A percentile compares a stretch with the other conserved stretches of the same genome.
Evolutionary conservation across 371 early-diverging fungal genomes (phyloP).

Genomic region (Haplosporangium sp.): DNA sequence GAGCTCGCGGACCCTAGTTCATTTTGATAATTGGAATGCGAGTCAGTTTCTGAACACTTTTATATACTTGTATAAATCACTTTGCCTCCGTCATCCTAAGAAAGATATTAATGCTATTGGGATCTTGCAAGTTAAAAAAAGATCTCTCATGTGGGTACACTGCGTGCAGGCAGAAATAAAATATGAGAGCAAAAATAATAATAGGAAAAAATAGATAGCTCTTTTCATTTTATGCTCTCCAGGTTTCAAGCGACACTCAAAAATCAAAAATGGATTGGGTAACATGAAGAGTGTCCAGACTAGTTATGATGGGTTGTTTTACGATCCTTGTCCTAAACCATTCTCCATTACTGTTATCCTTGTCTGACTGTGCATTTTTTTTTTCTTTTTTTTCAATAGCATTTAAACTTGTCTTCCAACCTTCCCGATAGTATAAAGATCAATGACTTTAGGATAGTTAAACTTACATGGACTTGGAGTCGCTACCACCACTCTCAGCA

Average conservation of each 20-base stretch:
- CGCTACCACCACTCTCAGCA: slow-evolving; percentile 61
- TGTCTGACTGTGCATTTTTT: no score
- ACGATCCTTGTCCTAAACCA: no score
- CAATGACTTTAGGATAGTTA: not conserved
- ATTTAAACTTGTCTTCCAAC: not conserved
- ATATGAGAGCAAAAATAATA: not conserved
- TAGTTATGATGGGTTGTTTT: no score
- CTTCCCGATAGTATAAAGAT: not conserved
- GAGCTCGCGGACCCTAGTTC: slow-evolving; percentile 40
- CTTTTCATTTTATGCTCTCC: slow-evolving; percentile 1
- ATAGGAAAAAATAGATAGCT: not conserved
- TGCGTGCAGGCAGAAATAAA: not conserved
- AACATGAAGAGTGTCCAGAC: no score
- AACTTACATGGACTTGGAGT: slow-evolving; percentile 47
- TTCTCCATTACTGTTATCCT: no score
- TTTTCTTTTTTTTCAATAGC: not conserved
- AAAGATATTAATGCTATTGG: no score
- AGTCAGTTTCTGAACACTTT: not conserved
- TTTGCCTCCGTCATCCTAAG: not conserved
- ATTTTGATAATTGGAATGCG: not conserved
- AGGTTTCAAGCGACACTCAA: no score
- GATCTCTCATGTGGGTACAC: no score
- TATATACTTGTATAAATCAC: not conserved
- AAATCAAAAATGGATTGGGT: no score
- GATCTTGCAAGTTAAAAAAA: not conserved